These are phyloP conservation scores for Bondarzewia mesenterica DNA, from an alignment of 1,284 basidiomycete genomes.

Conservation along the genomic window DNA sequence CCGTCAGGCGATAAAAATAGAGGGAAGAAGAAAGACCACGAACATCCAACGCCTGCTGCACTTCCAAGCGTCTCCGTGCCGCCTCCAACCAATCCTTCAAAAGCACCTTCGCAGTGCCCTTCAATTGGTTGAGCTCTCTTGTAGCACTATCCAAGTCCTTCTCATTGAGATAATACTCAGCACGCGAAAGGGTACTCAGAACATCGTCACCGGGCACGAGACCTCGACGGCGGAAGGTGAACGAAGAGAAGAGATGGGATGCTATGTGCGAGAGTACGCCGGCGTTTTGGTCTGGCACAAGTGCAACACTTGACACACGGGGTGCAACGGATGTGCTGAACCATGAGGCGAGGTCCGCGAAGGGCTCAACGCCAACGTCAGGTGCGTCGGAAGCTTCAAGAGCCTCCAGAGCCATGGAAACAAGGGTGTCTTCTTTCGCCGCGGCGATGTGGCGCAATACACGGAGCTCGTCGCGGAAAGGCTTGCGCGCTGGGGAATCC, in stretches of 20 bases:
- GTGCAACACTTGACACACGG: conserved; percentile 78
- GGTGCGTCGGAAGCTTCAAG: conserved; percentile 74
- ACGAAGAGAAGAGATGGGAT: conserved; percentile 65
- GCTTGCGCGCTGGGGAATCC: conserved; percentile 53
- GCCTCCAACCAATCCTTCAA: conserved; percentile 90
- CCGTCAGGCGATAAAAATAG: not conserved
- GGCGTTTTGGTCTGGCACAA: conserved; percentile 86
- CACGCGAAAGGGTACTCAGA: conserved; percentile 78
- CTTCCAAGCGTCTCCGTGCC: conserved; percentile 83
- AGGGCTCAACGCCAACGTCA: conserved; percentile 83
- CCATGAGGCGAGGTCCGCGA: conserved; percentile 86
- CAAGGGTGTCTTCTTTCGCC: conserved; percentile 62
- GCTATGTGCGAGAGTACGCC: conserved; percentile 87
- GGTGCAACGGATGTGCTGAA: conserved; percentile 83
- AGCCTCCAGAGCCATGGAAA: conserved; percentile 59
- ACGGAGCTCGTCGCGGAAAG: conserved; percentile 87
- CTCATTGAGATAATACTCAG: conserved; percentile 86
- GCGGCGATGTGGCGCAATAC: conserved; percentile 70
- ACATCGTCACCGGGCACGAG: conserved; percentile 78
- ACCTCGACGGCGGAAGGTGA: conserved; percentile 76
- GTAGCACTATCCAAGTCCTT: conserved; percentile 91
- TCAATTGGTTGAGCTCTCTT: conserved; percentile 87
- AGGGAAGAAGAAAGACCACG: conserved; percentile 17
- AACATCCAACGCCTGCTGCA: conserved; percentile 89
- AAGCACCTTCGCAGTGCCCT: conserved; percentile 78